Conservation (phyloP, 495 filamentous ascomycete genomes). For the Thermochaetoides thermophila region DNA sequence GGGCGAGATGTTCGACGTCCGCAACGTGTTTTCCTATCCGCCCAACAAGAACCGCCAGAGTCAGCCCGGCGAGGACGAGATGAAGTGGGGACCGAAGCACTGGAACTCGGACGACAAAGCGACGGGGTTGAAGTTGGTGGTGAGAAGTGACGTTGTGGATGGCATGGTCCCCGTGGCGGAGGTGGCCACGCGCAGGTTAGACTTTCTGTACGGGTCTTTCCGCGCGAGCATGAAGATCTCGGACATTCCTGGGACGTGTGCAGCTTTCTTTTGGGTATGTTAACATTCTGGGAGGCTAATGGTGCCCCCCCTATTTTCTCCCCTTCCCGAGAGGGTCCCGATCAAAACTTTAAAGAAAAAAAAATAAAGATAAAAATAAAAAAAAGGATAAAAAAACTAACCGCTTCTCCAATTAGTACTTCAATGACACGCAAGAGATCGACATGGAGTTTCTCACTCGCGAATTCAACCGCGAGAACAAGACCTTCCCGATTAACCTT, state of each 20-base stretch:
- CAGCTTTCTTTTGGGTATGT: constrained; percentile 63
- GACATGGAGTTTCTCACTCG: constrained; percentile 61
- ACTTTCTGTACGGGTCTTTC: constrained; percentile 52
- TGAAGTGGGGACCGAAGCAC: constrained; percentile 17
- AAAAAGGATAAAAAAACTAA: no score
- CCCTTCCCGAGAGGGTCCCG: no score
- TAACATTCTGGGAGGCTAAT: no score
- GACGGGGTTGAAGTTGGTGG: constrained; percentile 43
- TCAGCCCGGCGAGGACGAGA: constrained; percentile 32
- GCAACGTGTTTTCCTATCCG: constrained; percentile 47
- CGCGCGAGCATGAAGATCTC: constrained; percentile 50
- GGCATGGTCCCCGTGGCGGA: constrained; percentile 45
- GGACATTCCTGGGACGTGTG: constrained; percentile 47
- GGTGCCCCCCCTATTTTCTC: no score
- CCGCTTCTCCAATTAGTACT: constrained; percentile 37
- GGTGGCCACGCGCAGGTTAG: constrained; percentile 38
- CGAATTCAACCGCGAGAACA: constrained; percentile 35
- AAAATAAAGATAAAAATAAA: no score
- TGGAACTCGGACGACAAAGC: not conserved
- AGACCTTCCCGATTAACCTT: constrained; percentile 47
- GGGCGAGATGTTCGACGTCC: constrained; percentile 42
- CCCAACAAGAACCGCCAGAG: no score
- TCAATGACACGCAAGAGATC: constrained; percentile 65
- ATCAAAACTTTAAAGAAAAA: no score
- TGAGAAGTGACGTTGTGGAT: constrained; percentile 31